phyloP scores from a whole-genome alignment of 2,329 filamentous ascomycete genomes.

The Aaosphaeria pasadenensis region DNA sequence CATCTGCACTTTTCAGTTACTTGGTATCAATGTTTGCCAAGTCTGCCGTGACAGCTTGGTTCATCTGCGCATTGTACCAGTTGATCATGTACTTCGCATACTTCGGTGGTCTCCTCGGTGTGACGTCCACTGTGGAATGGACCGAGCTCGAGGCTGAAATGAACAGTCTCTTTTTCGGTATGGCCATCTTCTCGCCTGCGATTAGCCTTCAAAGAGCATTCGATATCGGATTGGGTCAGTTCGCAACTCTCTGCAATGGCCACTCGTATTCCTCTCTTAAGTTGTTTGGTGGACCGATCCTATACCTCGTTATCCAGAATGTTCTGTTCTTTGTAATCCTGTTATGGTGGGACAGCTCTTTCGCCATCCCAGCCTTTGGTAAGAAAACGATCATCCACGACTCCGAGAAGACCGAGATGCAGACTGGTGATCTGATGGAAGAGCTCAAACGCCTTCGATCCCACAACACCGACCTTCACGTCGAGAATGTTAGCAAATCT shows the following conservation, averaged over 20 bases:
- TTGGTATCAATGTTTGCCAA: constrained; percentile 72
- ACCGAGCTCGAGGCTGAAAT: constrained; percentile 12
- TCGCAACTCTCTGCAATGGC: constrained; percentile 69
- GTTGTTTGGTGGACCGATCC: constrained; percentile 76
- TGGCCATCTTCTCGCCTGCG: constrained; percentile 19
- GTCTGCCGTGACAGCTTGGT: constrained; percentile 74
- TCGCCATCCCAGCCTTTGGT: constrained; percentile 50
- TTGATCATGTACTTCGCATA: constrained; percentile 50
- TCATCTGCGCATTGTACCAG: constrained; percentile 69
- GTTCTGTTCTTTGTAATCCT: constrained; percentile 67
- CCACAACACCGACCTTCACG: constrained; percentile 63
- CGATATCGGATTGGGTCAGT: constrained; percentile 45
- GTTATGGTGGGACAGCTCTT: constrained; percentile 47
- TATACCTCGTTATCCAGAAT: constrained; percentile 74
- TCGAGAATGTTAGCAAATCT: constrained; percentile 70
- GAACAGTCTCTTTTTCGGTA: constrained; percentile 20
- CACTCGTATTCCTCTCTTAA: constrained; percentile 59
- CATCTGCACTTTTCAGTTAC: constrained; percentile 71
- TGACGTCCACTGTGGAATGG: constrained; percentile 15
- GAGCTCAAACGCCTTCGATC: constrained; percentile 61
- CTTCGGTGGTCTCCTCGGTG: constrained; percentile 29
- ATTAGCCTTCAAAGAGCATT: constrained; percentile 16
- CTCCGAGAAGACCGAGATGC: constrained; percentile 13
- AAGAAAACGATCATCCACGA: constrained; percentile 7
- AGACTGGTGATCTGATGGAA: constrained; percentile 54